phyloP scores from a whole-genome alignment of 208 protist species.

The Lotmaria passim region DNA sequence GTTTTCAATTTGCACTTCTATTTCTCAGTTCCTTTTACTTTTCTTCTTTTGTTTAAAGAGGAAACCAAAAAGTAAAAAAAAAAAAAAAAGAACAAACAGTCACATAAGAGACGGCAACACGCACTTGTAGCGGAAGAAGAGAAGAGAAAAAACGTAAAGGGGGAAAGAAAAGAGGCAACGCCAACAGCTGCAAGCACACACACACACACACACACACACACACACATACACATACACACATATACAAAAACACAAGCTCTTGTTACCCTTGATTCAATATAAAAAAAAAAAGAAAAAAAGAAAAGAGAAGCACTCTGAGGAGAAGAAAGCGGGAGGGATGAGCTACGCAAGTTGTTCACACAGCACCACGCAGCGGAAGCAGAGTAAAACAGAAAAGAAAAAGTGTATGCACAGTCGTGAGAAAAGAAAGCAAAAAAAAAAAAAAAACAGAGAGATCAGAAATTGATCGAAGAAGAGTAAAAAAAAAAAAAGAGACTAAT shows the following conservation, averaged over 20 bases:
- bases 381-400: neutral
- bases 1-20: too few species aligned
- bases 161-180: neutral
- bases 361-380: neutral
- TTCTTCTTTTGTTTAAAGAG: too few species aligned
- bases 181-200: neutral
- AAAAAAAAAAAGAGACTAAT: slow-evolving; percentile 35
- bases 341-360: neutral
- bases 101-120: too few species aligned
- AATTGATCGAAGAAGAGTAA: slow-evolving; percentile 16
- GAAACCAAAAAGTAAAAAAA: neutral
- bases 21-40: too few species aligned
- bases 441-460: slow-evolving; percentile 16
- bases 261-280: too few species aligned
- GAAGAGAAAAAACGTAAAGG: neutral
- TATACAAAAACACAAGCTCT: too few species aligned
- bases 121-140: too few species aligned
- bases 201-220: neutral
- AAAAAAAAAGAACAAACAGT: neutral
- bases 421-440: slow-evolving; percentile 26
- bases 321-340: neutral
- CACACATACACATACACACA: slow-evolving; percentile 5
- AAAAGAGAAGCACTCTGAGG: neutral
- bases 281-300: slow-evolving; percentile 11
- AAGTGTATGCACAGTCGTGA: neutral